Evolutionary conservation across 202 grass and related monocot genomes (phyloP).

Genomic region (Schoenoplectus triqueter): DNA sequence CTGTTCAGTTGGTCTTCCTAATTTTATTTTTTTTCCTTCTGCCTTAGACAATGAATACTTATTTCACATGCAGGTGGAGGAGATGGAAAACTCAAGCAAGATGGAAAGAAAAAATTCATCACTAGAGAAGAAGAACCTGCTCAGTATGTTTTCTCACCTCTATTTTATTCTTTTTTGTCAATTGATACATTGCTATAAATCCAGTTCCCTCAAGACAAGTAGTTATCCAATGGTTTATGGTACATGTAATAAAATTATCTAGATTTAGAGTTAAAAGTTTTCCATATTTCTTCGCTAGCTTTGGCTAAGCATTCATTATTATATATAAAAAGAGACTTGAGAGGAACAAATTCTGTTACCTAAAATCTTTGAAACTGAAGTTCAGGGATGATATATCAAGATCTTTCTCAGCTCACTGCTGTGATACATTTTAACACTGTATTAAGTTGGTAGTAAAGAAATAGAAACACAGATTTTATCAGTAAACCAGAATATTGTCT

Average conservation of each 20-base stretch:
- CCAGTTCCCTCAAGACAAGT: background rate
- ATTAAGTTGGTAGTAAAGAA: background rate
- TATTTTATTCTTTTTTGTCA: slow-evolving; percentile 9
- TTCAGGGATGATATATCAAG: background rate
- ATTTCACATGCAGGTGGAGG: slow-evolving; percentile 48
- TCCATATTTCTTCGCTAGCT: background rate
- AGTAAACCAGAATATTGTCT: background rate
- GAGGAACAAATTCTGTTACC: background rate
- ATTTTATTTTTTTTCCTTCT: background rate
- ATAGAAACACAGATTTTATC: background rate
- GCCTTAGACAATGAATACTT: background rate
- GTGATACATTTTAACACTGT: background rate
- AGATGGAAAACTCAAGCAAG: slow-evolving; percentile 66
- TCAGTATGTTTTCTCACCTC: slow-evolving; percentile 49
- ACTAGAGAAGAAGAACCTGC: slow-evolving; percentile 89
- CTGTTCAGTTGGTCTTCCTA: background rate
- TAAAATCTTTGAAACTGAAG: background rate
- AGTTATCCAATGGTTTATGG: background rate
- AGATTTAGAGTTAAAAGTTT: background rate
- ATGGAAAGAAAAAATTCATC: slow-evolving; percentile 90
- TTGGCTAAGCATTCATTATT: background rate
- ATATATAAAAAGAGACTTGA: background rate
- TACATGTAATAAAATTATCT: background rate
- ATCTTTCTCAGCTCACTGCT: background rate
- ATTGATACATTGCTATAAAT: slow-evolving; percentile 19